phyloP scores from a whole-genome alignment of 495 filamentous ascomycete species.

The Penicillium ucsense region DNA sequence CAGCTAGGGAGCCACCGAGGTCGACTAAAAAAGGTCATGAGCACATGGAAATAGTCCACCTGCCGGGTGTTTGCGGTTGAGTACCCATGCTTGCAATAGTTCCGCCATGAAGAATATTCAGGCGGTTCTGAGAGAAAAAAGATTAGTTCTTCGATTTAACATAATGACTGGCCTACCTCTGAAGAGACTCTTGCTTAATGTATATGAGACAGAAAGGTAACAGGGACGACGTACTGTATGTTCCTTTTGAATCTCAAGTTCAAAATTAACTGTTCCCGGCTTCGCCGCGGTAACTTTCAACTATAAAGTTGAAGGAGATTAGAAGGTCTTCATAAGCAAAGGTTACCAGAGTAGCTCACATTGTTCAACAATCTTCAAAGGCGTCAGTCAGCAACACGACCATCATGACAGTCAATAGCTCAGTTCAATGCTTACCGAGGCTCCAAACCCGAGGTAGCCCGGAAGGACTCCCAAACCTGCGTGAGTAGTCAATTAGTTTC shows the following conservation, averaged over 20 bases:
- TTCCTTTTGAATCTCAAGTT: slow-evolving; percentile 73
- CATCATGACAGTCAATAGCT: no score
- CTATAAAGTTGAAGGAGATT: slow-evolving; percentile 28
- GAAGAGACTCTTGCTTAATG: no score
- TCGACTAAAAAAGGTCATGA: slow-evolving; percentile 50
- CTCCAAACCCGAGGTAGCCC: slow-evolving; percentile 74
- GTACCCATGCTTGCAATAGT: slow-evolving; percentile 87
- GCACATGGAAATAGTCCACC: not conserved
- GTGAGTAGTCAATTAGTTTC: slow-evolving; percentile 1
- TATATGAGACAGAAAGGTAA: no score
- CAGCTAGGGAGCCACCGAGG: slow-evolving; percentile 83
- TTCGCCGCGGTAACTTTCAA: slow-evolving; percentile 65
- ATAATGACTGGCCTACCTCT: no score
- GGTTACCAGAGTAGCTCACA: slow-evolving; percentile 9
- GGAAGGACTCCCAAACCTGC: slow-evolving; percentile 75
- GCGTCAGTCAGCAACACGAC: not conserved
- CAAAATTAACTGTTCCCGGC: slow-evolving; percentile 78
- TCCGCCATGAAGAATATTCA: slow-evolving; percentile 86
- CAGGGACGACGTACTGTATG: slow-evolving; percentile 58
- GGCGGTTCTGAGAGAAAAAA: slow-evolving; percentile 56
- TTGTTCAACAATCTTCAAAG: slow-evolving; percentile 29
- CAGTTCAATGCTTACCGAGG: slow-evolving; percentile 51
- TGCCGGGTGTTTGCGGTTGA: not conserved
- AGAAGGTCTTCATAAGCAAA: not conserved
- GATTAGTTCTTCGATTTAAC: not conserved